Percentiles rank a stretch among this genome's conserved stretches.
Conservation (phyloP, 495 filamentous ascomycete species). For the Chaetomium cochliodes region DNA sequence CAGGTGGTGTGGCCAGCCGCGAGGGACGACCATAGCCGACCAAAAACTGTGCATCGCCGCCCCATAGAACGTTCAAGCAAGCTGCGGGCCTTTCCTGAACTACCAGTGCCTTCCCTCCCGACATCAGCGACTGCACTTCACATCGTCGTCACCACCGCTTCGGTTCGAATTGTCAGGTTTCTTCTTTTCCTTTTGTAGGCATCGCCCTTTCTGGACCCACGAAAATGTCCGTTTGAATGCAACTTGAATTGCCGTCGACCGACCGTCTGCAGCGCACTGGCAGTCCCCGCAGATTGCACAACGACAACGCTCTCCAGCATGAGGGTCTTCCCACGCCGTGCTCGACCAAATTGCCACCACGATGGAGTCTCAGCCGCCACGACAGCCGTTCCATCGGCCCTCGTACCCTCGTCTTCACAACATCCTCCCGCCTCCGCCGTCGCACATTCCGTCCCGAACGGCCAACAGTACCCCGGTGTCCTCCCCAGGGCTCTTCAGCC, state of each 20-base stretch:
- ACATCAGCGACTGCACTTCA: not conserved
- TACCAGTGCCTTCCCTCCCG: not conserved
- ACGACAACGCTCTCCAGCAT: constrained; percentile 32
- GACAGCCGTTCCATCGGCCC: constrained; percentile 32
- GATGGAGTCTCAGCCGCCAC: constrained; percentile 40
- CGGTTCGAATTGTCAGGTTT: not conserved
- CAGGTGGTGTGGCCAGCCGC: constrained; percentile 11
- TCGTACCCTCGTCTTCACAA: constrained; percentile 42
- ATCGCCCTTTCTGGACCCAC: constrained; percentile 1
- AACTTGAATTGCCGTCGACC: constrained; percentile 19
- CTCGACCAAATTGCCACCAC: constrained; percentile 25
- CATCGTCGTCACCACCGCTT: not conserved
- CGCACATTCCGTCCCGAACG: constrained; percentile 43
- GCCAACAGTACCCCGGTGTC: constrained; percentile 66
- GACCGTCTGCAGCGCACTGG: constrained; percentile 2
- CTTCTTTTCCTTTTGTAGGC: not conserved
- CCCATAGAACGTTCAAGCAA: not conserved
- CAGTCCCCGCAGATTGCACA: constrained; percentile 17
- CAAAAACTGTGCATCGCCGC: constrained; percentile 14
- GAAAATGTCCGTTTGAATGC: constrained; percentile 31
- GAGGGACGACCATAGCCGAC: not conserved
- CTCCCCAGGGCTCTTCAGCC: constrained; percentile 66
- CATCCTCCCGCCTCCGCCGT: constrained; percentile 37
- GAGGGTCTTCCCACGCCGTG: constrained; percentile 29
- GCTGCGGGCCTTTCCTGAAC: constrained; percentile 1